phyloP scores from a whole-genome alignment of 805 yeast species.

The Ogataea allantospora region DNA sequence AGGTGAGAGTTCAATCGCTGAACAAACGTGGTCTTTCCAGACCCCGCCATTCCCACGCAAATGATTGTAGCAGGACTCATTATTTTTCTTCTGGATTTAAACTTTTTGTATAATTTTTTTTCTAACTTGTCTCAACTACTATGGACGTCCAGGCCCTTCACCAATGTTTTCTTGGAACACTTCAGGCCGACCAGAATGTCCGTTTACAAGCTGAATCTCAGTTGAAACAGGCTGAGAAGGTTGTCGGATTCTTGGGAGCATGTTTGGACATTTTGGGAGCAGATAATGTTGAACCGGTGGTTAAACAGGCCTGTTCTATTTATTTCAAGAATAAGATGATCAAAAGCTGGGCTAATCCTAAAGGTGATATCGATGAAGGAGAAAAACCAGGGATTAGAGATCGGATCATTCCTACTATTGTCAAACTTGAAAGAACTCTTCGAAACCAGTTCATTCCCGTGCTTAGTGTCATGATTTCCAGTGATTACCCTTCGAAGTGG shows the following conservation, averaged over 20 bases:
- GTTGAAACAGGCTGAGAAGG: constrained; percentile 53
- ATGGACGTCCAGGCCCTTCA: constrained; percentile 73
- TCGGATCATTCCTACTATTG: constrained; percentile 63
- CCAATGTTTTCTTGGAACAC: constrained; percentile 76
- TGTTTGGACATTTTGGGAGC: constrained; percentile 72
- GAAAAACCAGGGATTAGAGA: constrained; percentile 76
- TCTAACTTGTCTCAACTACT: background rate
- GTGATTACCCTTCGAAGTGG: constrained; percentile 47
- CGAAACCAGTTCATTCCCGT: constrained; percentile 52
- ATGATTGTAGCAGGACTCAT: constrained; percentile 38
- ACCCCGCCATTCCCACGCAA: constrained; percentile 52
- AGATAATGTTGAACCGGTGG: constrained; percentile 48
- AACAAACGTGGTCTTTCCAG: constrained; percentile 97
- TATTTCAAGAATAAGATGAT: constrained; percentile 77
- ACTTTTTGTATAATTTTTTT: constrained; percentile 1
- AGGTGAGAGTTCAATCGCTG: constrained; percentile 90
- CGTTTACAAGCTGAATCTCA: constrained; percentile 71
- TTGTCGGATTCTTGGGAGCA: constrained; percentile 77
- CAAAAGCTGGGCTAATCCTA: constrained; percentile 55
- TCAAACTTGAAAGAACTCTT: constrained; percentile 42
- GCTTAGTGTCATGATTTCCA: constrained; percentile 48
- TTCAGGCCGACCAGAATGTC: constrained; percentile 59
- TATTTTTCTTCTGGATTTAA: constrained; percentile 1
- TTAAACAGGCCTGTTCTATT: constrained; percentile 79
- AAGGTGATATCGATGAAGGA: constrained; percentile 50